These are phyloP conservation scores for Sabuloglossum arenarium DNA, from an alignment of 495 filamentous ascomycete species.

Conservation along the genomic window DNA sequence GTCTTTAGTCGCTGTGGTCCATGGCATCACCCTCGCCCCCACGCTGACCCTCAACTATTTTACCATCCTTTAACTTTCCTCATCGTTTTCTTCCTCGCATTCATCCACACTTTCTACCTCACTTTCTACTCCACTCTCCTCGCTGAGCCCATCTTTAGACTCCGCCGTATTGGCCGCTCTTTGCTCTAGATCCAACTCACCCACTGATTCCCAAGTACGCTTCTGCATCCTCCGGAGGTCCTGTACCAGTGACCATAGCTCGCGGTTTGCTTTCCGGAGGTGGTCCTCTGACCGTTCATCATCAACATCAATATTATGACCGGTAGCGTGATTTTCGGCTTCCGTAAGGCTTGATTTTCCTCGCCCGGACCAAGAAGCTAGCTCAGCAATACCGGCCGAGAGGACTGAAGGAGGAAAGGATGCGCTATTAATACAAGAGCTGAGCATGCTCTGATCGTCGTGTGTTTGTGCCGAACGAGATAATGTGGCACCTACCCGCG, in stretches of 20 bases:
- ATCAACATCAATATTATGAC: not conserved
- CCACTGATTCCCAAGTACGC: constrained; percentile 1
- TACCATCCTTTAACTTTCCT: not conserved
- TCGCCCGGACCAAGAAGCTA: not conserved
- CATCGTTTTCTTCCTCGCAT: not conserved
- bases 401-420: not conserved
- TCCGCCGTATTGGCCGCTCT: not conserved
- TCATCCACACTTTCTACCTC: not conserved
- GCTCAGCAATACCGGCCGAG: not conserved
- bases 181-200: not conserved
- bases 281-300: not conserved
- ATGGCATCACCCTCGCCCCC: not conserved
- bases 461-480: not conserved
- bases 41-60: not conserved
- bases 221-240: not conserved
- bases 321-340: not conserved
- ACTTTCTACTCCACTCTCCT: not conserved
- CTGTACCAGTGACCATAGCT: not conserved
- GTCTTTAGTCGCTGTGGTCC: too few relatives aligned
- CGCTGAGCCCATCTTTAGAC: not conserved
- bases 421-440: not conserved
- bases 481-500: not conserved
- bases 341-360: not conserved
- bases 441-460: not conserved
- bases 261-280: not conserved